Evolutionary conservation across 2,329 filamentous ascomycete species (phyloP).

Genomic region (Colletotrichum brevisporum): DNA sequence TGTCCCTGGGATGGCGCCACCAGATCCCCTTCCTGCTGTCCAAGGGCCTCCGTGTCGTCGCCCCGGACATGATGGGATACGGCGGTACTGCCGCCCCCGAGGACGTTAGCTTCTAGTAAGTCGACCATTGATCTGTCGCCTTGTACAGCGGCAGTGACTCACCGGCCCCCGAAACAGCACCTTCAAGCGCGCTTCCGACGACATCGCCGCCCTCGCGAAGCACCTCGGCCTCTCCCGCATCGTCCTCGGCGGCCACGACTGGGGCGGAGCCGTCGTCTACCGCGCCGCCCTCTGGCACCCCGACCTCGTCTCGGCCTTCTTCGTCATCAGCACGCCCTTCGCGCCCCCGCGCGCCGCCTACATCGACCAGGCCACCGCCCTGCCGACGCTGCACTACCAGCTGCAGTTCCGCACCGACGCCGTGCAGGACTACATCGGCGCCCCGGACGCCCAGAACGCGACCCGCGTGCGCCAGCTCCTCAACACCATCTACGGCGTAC

Average conservation of each 20-base stretch:
- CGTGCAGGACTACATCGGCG: constrained; percentile 49
- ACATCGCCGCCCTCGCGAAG: constrained; percentile 77
- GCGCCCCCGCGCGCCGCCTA: constrained; percentile 64
- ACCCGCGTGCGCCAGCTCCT: constrained; percentile 76
- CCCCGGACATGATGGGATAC: constrained; percentile 84
- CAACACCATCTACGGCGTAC: constrained; percentile 75
- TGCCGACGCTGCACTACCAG: constrained; percentile 83
- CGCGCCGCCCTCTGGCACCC: constrained; percentile 79
- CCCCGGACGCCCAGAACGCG: constrained; percentile 63
- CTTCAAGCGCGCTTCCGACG: constrained; percentile 77
- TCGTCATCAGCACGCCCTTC: constrained; percentile 82
- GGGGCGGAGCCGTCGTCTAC: constrained; percentile 82
- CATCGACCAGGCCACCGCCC: constrained; percentile 67
- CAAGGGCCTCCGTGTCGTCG: constrained; percentile 79
- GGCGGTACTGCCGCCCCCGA: constrained; percentile 76
- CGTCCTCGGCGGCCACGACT: constrained; percentile 87
- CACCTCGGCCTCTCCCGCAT: constrained; percentile 64
- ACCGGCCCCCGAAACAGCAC: constrained; percentile 68
- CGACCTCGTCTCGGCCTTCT: constrained; percentile 76
- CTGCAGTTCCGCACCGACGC: constrained; percentile 77
- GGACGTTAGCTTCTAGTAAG: constrained; percentile 30
- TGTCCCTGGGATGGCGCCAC: constrained; percentile 83
- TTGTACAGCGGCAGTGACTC: constrained; percentile 27
- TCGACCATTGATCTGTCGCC: background rate
- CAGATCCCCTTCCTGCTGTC: constrained; percentile 80